A percentile compares a stretch with the other conserved stretches of the same genome.
Evolutionary conservation across 1,284 basidiomycete species (phyloP).

Genomic region (Fistulina hepatica): DNA sequence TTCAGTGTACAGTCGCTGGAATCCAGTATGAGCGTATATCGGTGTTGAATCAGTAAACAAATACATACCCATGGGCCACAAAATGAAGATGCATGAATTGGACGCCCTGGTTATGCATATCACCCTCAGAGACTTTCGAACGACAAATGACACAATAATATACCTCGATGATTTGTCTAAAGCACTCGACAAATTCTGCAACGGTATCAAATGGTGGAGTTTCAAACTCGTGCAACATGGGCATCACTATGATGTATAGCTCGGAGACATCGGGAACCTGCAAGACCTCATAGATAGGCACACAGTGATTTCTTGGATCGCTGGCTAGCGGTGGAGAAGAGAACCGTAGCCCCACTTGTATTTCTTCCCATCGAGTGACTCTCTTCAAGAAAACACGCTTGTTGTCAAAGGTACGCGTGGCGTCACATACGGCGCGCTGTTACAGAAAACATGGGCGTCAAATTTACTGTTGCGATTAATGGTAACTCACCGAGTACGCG

Average conservation of each 20-base stretch:
- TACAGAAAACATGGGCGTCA: too few relatives aligned
- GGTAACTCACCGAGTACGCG: too few relatives aligned
- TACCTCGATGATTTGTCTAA: constrained; percentile 29
- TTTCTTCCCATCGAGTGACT: neutral
- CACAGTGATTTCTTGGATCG: constrained; percentile 20
- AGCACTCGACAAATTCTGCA: constrained; percentile 25
- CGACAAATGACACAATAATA: neutral
- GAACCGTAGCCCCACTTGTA: constrained; percentile 1
- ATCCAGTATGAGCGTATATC: neutral
- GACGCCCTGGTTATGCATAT: constrained; percentile 22
- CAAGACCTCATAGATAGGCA: constrained; percentile 17
- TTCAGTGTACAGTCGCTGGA: neutral
- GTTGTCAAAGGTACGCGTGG: too few relatives aligned
- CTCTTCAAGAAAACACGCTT: constrained; percentile 1
- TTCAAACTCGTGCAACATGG: constrained; percentile 19
- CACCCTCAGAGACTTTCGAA: neutral
- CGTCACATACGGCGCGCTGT: too few relatives aligned
- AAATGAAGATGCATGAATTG: constrained; percentile 28
- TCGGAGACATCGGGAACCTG: constrained; percentile 10
- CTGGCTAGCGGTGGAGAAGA: neutral
- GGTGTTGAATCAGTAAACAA: neutral
- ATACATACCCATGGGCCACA: constrained; percentile 21
- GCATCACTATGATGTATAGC: constrained; percentile 21
- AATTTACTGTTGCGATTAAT: too few relatives aligned
- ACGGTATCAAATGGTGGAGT: constrained; percentile 22